These are phyloP conservation scores for Scenedesmus sp. DNA, from an alignment of 163 green algal genomes.

Conservation along the genomic window DNA sequence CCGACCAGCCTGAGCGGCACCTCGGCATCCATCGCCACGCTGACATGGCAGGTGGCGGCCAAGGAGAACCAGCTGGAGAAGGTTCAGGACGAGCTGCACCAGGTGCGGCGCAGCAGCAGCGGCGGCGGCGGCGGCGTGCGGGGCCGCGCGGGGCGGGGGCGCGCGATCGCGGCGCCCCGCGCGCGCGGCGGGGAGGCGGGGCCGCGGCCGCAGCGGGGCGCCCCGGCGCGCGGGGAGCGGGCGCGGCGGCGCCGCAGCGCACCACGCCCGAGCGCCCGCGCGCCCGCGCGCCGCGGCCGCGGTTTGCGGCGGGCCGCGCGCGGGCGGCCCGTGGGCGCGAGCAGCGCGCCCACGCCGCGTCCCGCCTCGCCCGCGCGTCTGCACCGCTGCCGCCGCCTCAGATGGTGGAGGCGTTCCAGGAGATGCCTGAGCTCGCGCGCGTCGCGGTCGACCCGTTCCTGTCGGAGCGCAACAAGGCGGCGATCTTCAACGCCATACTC, in stretches of 20 bases:
- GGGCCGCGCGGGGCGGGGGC: too few relatives aligned
- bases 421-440: constrained; percentile 53
- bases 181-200: too few relatives aligned
- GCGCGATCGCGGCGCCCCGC: too few relatives aligned
- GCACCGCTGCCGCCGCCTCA: constrained; percentile 14
- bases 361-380: too few relatives aligned
- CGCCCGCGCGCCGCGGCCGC: too few relatives aligned
- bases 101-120: constrained; percentile 47
- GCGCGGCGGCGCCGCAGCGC: too few relatives aligned
- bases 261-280: too few relatives aligned
- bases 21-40: constrained; percentile 57
- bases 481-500: constrained; percentile 58
- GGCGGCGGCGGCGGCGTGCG: neutral
- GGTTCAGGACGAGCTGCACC: constrained; percentile 69
- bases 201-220: too few relatives aligned
- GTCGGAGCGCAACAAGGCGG: constrained; percentile 49
- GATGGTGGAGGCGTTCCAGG: constrained; percentile 60
- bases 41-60: constrained; percentile 62
- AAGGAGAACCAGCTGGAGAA: constrained; percentile 70
- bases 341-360: too few relatives aligned
- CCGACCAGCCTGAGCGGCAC: constrained; percentile 62
- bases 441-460: constrained; percentile 68
- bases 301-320: too few relatives aligned
- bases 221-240: neutral
- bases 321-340: too few relatives aligned